phyloP scores from a whole-genome alignment of 805 yeast genomes.

The Candida endomychidarum region DNA sequence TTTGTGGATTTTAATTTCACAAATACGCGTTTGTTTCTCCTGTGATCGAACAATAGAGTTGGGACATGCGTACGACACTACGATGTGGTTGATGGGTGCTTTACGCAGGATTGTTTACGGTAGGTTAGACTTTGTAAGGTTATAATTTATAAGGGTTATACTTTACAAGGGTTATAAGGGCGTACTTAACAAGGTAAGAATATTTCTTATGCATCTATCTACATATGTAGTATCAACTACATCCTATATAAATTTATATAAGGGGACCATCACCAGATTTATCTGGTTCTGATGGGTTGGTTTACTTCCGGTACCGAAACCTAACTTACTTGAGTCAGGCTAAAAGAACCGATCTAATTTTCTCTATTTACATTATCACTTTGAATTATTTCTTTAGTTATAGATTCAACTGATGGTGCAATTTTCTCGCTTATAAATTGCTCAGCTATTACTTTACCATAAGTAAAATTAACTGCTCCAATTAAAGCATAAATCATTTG shows the following conservation, averaged over 20 bases:
- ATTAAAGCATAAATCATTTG: constrained; percentile 59
- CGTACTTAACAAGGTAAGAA: too few relatives aligned
- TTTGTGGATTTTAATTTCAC: constrained; percentile 6
- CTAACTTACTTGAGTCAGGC: too few relatives aligned
- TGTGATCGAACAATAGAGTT: not conserved
- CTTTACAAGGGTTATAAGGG: too few relatives aligned
- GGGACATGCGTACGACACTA: too few relatives aligned
- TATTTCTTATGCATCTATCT: constrained; percentile 4
- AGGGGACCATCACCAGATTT: too few relatives aligned
- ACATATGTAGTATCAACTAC: not conserved
- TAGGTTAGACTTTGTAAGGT: too few relatives aligned
- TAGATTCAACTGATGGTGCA: constrained; percentile 37
- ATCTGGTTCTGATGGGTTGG: too few relatives aligned
- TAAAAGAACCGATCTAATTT: constrained; percentile 13
- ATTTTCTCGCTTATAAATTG: constrained; percentile 56
- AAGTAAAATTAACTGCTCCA: constrained; percentile 64
- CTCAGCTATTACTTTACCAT: constrained; percentile 61
- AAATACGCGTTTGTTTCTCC: constrained; percentile 7
- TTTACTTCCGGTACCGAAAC: too few relatives aligned
- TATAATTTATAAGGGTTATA: too few relatives aligned
- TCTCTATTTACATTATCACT: constrained; percentile 5
- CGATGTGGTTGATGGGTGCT: too few relatives aligned
- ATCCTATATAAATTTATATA: constrained; percentile 52
- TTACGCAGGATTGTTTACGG: too few relatives aligned
- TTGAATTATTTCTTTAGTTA: constrained; percentile 32